Conservation (phyloP, 2,329 filamentous ascomycete species). For the Colletotrichum kahawae region DNA sequence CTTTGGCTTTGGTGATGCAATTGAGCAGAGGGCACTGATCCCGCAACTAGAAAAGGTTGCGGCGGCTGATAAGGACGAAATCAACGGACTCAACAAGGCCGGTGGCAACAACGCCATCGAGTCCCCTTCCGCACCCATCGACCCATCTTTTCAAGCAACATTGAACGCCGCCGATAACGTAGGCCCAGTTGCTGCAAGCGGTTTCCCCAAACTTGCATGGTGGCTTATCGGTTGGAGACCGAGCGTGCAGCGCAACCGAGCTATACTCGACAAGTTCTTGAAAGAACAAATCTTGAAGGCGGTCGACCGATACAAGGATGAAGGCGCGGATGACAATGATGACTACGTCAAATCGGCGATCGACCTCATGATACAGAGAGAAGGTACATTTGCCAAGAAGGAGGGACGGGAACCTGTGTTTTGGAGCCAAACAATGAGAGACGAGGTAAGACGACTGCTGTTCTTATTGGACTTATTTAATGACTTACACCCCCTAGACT, state of each 20-base stretch:
- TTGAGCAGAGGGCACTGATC: not conserved
- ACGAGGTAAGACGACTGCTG: not conserved
- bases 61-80: too few species aligned
- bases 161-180: not conserved
- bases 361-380: conserved; percentile 38
- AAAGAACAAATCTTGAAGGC: not conserved
- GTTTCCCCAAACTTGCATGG: not conserved
- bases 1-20: conserved; percentile 27
- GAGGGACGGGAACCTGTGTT: conserved; percentile 7
- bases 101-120: not conserved
- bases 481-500: not conserved
- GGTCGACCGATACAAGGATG: not conserved
- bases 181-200: not conserved
- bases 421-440: not conserved
- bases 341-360: conserved; percentile 24
- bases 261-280: not conserved
- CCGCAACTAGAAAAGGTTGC: not conserved
- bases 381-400: conserved; percentile 26
- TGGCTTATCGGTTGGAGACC: not conserved
- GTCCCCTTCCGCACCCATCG: not conserved
- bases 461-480: not conserved
- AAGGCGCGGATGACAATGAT: not conserved
- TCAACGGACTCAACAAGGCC: not conserved
- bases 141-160: not conserved
- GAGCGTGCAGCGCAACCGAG: not conserved